A percentile compares a stretch with the other conserved stretches of the same genome.
Conservation (phyloP, 164 flowering plant species). For the Annona squamosa region DNA sequence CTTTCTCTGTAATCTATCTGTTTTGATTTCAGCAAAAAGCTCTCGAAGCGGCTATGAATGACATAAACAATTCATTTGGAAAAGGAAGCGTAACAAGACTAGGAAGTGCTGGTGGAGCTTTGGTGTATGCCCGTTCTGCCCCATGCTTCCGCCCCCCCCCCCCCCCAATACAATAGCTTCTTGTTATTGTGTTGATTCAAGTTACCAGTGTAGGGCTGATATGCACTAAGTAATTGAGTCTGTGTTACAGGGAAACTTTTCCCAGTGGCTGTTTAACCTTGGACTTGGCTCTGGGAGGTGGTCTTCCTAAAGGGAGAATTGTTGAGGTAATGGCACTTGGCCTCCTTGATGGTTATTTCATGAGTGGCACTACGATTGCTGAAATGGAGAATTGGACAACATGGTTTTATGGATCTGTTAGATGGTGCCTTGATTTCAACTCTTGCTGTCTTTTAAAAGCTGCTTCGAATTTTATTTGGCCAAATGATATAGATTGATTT, state of each 20-base stretch:
- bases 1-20: neutral
- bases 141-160: no score
- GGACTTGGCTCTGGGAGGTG: constrained; percentile 95
- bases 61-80: constrained; percentile 90
- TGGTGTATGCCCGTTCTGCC: constrained; percentile 56
- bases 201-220: neutral
- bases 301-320: constrained; percentile 95
- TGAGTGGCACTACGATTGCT: no score
- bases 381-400: no score
- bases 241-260: constrained; percentile 79
- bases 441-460: no score
- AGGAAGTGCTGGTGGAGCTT: constrained; percentile 98
- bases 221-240: neutral
- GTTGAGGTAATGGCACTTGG: constrained; percentile 58
- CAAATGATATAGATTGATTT: no score
- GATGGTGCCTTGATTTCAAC: no score
- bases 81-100: constrained; percentile 97
- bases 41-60: constrained; percentile 95
- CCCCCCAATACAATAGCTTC: no score
- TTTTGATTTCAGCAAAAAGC: constrained; percentile 76
- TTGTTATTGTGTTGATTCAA: no score
- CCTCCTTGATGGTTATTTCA: neutral
- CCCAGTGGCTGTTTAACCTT: constrained; percentile 96
- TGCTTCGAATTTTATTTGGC: no score
- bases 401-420: no score